Evolutionary conservation across 225 moss, liverwort and hornwort species (phyloP).

Genomic region (Ulota crispa): DNA sequence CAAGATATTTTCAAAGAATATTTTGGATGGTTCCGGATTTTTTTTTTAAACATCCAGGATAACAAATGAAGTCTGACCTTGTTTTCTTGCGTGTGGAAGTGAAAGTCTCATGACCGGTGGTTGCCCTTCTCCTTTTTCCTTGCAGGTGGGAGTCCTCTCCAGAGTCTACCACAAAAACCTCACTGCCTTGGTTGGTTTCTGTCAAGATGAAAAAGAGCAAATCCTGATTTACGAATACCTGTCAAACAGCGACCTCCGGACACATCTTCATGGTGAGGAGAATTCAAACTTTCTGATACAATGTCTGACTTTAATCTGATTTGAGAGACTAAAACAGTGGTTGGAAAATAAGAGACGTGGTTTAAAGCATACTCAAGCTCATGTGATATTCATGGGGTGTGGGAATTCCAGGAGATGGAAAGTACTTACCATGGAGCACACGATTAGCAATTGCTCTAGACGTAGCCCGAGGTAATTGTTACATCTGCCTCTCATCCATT

Average conservation of each 20-base stretch:
- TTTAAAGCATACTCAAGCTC: background rate
- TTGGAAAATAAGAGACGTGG: background rate
- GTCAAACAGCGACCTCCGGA: slow-evolving; percentile 37
- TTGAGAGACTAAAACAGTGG: background rate
- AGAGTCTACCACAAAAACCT: slow-evolving; percentile 47
- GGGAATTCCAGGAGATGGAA: slow-evolving; percentile 25
- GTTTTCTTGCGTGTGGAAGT: background rate
- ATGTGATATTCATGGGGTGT: background rate
- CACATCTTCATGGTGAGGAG: slow-evolving; percentile 48
- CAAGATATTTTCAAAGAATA: background rate
- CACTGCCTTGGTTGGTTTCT: slow-evolving; percentile 41
- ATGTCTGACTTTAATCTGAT: background rate
- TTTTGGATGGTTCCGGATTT: background rate
- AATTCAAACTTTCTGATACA: background rate
- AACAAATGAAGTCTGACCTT: background rate
- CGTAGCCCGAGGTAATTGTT: slow-evolving; percentile 37
- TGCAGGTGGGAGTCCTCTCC: slow-evolving; percentile 43
- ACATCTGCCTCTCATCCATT: background rate
- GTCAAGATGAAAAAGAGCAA: slow-evolving; percentile 47
- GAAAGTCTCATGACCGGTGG: background rate
- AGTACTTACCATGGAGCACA: slow-evolving; percentile 37
- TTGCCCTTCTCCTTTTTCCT: background rate
- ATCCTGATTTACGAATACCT: slow-evolving; percentile 46
- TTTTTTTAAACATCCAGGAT: background rate
- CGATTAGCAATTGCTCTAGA: slow-evolving; percentile 49